Percentiles rank a stretch among this genome's conserved stretches.
Conservation (phyloP, 1,284 basidiomycete genomes). For the Singerocomus inundabilis region DNA sequence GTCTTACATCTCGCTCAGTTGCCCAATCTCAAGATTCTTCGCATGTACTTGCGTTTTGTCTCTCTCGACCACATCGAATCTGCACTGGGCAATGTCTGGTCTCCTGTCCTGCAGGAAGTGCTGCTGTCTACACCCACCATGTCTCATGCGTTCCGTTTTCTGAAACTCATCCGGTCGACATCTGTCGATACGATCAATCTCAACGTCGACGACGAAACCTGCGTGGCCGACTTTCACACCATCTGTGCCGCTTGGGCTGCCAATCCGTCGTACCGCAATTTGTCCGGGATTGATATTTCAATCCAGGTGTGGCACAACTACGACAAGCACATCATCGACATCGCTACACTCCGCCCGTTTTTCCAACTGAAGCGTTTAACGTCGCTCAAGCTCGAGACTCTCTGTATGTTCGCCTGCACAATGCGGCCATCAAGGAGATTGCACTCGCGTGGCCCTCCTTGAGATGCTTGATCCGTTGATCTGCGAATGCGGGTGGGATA, state of each 20-base stretch:
- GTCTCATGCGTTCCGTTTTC: constrained; percentile 21
- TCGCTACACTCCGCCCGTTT: constrained; percentile 24
- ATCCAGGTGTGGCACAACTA: constrained; percentile 32
- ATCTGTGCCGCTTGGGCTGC: constrained; percentile 27
- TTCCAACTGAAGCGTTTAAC: constrained; percentile 21
- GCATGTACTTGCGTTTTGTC: constrained; percentile 28
- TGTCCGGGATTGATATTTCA: constrained; percentile 30
- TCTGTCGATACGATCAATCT: constrained; percentile 34
- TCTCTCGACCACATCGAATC: constrained; percentile 24
- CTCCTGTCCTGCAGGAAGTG: constrained; percentile 24
- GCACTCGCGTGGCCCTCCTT: constrained; percentile 31
- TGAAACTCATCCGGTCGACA: constrained; percentile 28
- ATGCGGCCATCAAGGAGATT: constrained; percentile 26
- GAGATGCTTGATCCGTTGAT: constrained; percentile 26
- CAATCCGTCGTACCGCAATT: constrained; percentile 23
- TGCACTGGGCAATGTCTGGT: constrained; percentile 10
- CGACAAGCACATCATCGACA: constrained; percentile 31
- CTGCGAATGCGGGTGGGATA: constrained; percentile 32
- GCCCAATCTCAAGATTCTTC: constrained; percentile 25
- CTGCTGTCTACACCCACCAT: constrained; percentile 25
- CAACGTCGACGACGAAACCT: constrained; percentile 32
- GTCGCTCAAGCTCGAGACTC: constrained; percentile 27
- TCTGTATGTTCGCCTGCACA: constrained; percentile 28
- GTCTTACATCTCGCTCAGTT: constrained; percentile 23
- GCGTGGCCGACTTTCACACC: constrained; percentile 23